These are phyloP conservation scores for Fusarium nanum DNA, from an alignment of 2,329 filamentous ascomycete genomes.

Conservation along the genomic window DNA sequence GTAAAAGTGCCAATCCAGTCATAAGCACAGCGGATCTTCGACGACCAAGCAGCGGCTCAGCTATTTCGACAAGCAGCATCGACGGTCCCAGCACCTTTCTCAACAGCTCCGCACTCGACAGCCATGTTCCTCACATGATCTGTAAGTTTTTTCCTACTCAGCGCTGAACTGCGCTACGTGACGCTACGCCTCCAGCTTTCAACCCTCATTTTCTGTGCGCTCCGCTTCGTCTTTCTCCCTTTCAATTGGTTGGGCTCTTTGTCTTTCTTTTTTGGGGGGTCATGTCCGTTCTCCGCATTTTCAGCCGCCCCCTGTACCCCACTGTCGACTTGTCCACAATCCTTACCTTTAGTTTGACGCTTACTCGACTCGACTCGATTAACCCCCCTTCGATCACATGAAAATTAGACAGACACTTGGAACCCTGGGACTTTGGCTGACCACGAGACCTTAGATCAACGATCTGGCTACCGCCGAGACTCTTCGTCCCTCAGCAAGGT, in stretches of 20 bases:
- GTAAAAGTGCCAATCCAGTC: constrained; percentile 13
- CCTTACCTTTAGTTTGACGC: constrained; percentile 3
- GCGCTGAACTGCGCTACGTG: background rate
- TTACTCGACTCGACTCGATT: constrained; percentile 2
- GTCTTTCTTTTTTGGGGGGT: constrained; percentile 39
- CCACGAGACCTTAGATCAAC: constrained; percentile 54
- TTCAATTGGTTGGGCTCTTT: constrained; percentile 33
- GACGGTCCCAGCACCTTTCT: constrained; percentile 45
- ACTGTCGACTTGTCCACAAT: constrained; percentile 9
- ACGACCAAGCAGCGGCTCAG: constrained; percentile 53
- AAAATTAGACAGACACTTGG: constrained; percentile 24
- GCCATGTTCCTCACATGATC: constrained; percentile 61
- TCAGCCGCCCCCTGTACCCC: constrained; percentile 45
- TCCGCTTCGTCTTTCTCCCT: background rate
- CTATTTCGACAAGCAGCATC: constrained; percentile 49
- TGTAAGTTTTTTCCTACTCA: constrained; percentile 55
- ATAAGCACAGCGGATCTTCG: constrained; percentile 53
- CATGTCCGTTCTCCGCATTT: constrained; percentile 47
- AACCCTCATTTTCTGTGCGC: constrained; percentile 39
- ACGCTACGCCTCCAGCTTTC: constrained; percentile 17
- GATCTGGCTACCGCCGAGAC: constrained; percentile 53
- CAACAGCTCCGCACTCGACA: constrained; percentile 51
- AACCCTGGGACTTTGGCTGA: constrained; percentile 43
- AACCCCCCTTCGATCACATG: constrained; percentile 42
- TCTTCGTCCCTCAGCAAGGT: constrained; percentile 48